These are phyloP conservation scores for Marasmius fiardii DNA, from an alignment of 1,284 basidiomycete genomes.

Conservation along the genomic window DNA sequence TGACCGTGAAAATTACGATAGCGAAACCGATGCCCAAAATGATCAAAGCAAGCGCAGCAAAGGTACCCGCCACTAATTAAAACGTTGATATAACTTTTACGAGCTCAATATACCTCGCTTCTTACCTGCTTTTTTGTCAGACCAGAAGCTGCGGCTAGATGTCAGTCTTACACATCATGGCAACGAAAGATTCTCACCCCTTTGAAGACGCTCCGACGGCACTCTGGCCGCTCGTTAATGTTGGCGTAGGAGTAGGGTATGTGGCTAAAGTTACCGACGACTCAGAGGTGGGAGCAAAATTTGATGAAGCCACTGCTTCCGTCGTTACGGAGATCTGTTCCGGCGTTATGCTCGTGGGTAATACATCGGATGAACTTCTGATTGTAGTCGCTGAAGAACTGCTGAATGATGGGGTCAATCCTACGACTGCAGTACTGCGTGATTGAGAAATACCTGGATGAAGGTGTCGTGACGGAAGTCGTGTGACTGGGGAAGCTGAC, in stretches of 20 bases:
- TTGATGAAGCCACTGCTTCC: background rate
- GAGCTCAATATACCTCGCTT: background rate
- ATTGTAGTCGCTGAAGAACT: background rate
- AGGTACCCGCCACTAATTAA: constrained; percentile 40
- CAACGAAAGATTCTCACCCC: constrained; percentile 2
- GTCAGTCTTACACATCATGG: constrained; percentile 11
- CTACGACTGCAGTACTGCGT: background rate
- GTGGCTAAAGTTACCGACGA: background rate
- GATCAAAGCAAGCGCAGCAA: constrained; percentile 34
- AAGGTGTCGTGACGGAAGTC: background rate
- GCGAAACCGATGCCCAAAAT: constrained; percentile 21
- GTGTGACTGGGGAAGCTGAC: background rate
- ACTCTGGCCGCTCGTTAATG: background rate
- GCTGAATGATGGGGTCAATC: background rate
- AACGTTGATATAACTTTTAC: background rate
- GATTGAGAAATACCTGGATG: background rate
- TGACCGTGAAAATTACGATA: constrained; percentile 20
- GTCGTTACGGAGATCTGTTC: background rate
- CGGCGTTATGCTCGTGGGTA: background rate
- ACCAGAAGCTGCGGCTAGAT: constrained; percentile 36
- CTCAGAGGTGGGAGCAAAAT: background rate
- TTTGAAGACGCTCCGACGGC: background rate
- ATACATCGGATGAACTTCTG: background rate
- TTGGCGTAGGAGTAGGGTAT: too few species aligned
- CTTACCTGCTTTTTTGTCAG: constrained; percentile 35